phyloP scores from a whole-genome alignment of 352 stramenopile genomes.

The Pythium aquatile region DNA sequence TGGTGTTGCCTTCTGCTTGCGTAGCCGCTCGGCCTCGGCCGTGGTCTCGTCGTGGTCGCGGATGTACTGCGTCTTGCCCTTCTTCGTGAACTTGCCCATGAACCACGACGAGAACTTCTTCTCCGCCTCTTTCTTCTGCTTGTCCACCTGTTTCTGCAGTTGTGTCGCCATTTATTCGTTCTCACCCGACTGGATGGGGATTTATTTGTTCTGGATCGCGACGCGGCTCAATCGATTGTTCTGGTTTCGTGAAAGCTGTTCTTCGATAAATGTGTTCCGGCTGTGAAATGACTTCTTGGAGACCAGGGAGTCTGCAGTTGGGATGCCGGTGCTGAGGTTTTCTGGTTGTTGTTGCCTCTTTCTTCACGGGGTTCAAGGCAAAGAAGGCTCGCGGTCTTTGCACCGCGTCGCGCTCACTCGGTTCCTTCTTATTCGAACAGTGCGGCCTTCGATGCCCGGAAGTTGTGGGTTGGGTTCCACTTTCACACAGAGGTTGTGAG shows the following conservation, averaged over 20 bases:
- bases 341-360: neutral
- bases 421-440: conserved; percentile 27
- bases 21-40: conserved; percentile 35
- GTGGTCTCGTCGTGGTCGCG: conserved; percentile 57
- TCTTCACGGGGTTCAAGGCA: neutral
- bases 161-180: conserved; percentile 13
- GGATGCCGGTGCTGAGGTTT: neutral
- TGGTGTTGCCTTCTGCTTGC: conserved; percentile 32
- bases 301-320: neutral
- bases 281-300: too few relatives aligned
- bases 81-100: conserved; percentile 64
- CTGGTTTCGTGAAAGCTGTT: neutral
- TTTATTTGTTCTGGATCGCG: neutral
- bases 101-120: conserved; percentile 68
- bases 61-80: conserved; percentile 44
- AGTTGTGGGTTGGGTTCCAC: conserved; percentile 19
- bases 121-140: conserved; percentile 58
- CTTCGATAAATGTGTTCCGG: neutral
- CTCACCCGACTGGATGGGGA: neutral
- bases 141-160: conserved; percentile 52
- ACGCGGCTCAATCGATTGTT: neutral
- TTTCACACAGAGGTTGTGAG: conserved; percentile 6
- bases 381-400: neutral
- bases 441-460: neutral
- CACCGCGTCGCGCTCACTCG: neutral